These are phyloP conservation scores for Basipetospora chlamydospora DNA, from an alignment of 2,329 filamentous ascomycete species.

Conservation along the genomic window DNA sequence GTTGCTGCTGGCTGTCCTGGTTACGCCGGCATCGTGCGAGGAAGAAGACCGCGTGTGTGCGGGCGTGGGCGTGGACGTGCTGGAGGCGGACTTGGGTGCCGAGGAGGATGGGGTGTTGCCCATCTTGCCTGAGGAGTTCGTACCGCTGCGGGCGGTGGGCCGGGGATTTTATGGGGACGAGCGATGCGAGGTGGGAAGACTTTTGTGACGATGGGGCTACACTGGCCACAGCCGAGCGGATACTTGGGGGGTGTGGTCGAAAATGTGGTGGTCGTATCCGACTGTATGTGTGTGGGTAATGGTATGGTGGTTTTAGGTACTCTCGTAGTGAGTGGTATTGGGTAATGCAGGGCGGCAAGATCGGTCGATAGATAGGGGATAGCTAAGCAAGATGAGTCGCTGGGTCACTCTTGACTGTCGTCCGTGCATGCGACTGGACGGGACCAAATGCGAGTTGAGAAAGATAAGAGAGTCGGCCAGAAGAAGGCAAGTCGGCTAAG, in stretches of 20 bases:
- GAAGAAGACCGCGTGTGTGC: slow-evolving; percentile 10
- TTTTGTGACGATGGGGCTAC: too few relatives aligned
- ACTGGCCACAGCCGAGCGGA: too few relatives aligned
- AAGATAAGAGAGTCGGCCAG: too few relatives aligned
- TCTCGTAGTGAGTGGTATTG: background rate
- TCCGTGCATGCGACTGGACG: too few relatives aligned
- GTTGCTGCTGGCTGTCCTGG: slow-evolving; percentile 2
- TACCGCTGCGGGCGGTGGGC: slow-evolving; percentile 6
- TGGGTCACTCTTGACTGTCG: too few relatives aligned
- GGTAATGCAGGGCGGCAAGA: background rate
- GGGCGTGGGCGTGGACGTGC: slow-evolving; percentile 1
- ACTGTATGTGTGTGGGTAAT: background rate
- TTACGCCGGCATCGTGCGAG: slow-evolving; percentile 10
- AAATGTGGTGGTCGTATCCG: slow-evolving; percentile 2
- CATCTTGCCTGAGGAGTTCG: slow-evolving; percentile 5
- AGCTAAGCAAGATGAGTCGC: too few relatives aligned
- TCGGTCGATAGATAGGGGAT: too few relatives aligned
- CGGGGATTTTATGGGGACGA: slow-evolving; percentile 8
- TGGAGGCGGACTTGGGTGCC: slow-evolving; percentile 9
- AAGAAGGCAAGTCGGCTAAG: too few relatives aligned
- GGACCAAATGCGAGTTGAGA: too few relatives aligned
- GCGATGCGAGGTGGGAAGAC: too few relatives aligned
- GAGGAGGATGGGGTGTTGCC: slow-evolving; percentile 8
- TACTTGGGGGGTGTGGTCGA: too few relatives aligned
- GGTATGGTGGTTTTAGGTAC: background rate